phyloP scores from a whole-genome alignment of 768 basidiomycete genomes.

The Suillus alpinus region DNA sequence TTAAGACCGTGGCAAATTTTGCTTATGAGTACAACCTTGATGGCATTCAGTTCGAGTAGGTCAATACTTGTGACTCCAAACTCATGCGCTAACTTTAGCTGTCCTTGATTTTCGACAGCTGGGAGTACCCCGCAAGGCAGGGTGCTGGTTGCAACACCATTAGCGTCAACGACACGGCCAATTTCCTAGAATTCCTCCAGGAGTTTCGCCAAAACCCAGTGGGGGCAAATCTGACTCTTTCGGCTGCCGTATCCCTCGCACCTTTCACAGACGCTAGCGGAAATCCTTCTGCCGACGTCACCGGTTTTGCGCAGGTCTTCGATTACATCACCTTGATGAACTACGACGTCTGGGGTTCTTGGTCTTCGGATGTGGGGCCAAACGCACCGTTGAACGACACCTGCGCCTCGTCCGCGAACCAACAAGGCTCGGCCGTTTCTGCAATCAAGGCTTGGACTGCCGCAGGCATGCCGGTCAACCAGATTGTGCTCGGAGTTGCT shows the following conservation, averaged over 20 bases:
- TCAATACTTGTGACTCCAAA: constrained; percentile 15
- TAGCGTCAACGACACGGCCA: constrained; percentile 58
- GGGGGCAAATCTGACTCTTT: constrained; percentile 55
- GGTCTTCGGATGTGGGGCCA: constrained; percentile 60
- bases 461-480: constrained; percentile 67
- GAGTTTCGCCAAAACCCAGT: constrained; percentile 56
- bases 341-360: constrained; percentile 59
- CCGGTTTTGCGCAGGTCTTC: constrained; percentile 66
- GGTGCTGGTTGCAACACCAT: constrained; percentile 73
- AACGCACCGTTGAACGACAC: constrained; percentile 80
- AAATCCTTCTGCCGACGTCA: constrained; percentile 64
- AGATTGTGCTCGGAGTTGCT: constrained; percentile 81
- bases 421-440: constrained; percentile 69
- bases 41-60: constrained; percentile 60
- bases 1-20: constrained; percentile 44
- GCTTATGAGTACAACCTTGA: constrained; percentile 49
- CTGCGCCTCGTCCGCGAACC: constrained; percentile 59
- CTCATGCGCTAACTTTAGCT: constrained; percentile 1
- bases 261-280: constrained; percentile 66
- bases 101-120: constrained; percentile 44
- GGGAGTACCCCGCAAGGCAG: constrained; percentile 76
- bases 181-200: constrained; percentile 75
- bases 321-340: constrained; percentile 66
- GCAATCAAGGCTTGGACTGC: constrained; percentile 69
- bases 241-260: constrained; percentile 62